Base-by-base conservation (phyloP, 768 basidiomycete species). In the Leucosporidium scottii region DNA sequence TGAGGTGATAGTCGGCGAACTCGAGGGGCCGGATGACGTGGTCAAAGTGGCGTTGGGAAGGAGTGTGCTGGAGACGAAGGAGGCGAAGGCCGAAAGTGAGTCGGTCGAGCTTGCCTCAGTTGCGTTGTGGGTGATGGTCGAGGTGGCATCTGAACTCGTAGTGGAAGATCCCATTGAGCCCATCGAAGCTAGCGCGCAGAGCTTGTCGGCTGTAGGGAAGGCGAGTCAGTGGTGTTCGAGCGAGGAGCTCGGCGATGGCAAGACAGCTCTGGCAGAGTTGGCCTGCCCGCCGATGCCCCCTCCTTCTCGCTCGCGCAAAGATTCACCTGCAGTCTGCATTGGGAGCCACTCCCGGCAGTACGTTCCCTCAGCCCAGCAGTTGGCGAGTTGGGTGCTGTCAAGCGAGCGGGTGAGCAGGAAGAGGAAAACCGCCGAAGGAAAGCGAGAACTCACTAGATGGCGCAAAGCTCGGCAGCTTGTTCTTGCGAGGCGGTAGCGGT, bases 301-400 rank as follows among this genome's bases (percentile, higher is more conserved):
- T 34, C 9, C 13, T 31, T 17, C 4, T 7, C 21, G 30, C 27
- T 6, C 28, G 6, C 18, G 21, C n/a, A 10, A 53, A 12, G 44
- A n/a, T 59, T 53, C 2, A 66, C 65, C 59, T 25, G 64, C 64
- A 7, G 51, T 67, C 28, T 62, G 59, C 28, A 71, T 20, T 2
- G 70, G 70, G 7, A 65, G 51, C 70, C 70, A 72, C 39, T 72
- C 70, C 34, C 60, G 48, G 62, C 70, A 72, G 64, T 68, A 72
- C 3, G 28, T 31, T 0, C 70, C 70, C 15, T 55, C 31, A 18
- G 64, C 70, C 70, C 70, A 72, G 61, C 70, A 72, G 36, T 60
- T 61, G 10, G 67, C 70, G 25, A 72, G 64, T n/a, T 66, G 66
- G 28, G 58, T 55, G 50, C 69, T 71, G 47, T 9, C 13, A 21